Evolutionary conservation across 176 grass and related monocot species (phyloP), one percentile per base, ranked within the genome.

Genomic region (Oryza brachyantha): DNA sequence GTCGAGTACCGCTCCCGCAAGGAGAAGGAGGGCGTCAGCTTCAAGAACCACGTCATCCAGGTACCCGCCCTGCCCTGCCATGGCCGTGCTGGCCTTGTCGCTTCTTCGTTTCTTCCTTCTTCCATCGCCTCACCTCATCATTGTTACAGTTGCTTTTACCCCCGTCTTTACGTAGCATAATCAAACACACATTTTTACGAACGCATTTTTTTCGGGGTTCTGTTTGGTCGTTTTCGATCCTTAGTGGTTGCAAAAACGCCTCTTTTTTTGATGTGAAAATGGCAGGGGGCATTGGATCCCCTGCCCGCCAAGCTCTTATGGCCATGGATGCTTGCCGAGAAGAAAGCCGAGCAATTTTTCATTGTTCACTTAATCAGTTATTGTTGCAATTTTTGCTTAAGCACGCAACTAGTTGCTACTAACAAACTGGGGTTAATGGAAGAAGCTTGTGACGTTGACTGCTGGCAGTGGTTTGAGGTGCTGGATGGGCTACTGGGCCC

Each of bases 41-140:
- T 92, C 86, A 92, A 88, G 83, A 88, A 92, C 75, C 90, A 92
- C 75, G 90, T 92, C 68, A 92, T 92, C 37, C 90, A 92, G 90
- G 90, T 86, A 79, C 64, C 10, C 7, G 4, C 0, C 54, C 25
- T 27, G n/a, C 21, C 37, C 0, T 46, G 29, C 38, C 29, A 13
- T 60, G 19, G 35, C 60, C 37, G 25, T 28, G 52, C 63, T 57
- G 14, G 28, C 28, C 64, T 1, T 61, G 21, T 36, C 35, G 32
- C 27, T 32, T 58, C 77, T 55, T 28, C 55, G 0, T 38, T 11
- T 11, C 42, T 4, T 5, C 61, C 46, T 78, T 17, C 64, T 68
- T 70, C 62, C 16, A 2, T 43, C 70, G 10, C 50, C 55, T 35
- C 32, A 45, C 17, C 78, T 43, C 29, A 11, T 63, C 21, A 79